Evolutionary conservation across 75 land plant genomes (phyloP), one percentile per base, ranked within the genome.

Genomic region (Picea sitchensis): DNA sequence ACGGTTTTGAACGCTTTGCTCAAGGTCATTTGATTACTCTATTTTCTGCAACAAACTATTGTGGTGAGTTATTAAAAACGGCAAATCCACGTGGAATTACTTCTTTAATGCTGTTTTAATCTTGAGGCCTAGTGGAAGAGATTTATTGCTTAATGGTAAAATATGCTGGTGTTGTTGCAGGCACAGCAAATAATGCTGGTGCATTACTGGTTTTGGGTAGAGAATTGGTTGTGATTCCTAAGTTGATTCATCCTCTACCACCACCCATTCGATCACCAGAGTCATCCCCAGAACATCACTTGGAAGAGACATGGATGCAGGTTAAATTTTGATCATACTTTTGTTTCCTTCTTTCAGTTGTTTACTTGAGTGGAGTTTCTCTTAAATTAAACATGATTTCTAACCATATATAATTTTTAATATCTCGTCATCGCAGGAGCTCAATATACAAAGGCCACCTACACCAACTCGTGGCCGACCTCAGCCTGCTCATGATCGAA

Each of bases 121-220:
- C 44, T 26, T 56, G 73, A 41, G 30, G 34, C 26, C 13, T 4
- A 61, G 13, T 34, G 65, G 8, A 74, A 34, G 6, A 5, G 14
- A 59, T 64, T 20, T 58, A 30, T n/a, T n/a, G 30, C 31, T 38
- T 7, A 31, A 23, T 56, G 20, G 34, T 47, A 75, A 75, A 56
- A n/a, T 57, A 30, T 31, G 59, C 58, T 58, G 76, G 31, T 57
- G 12, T 75, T 56, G 4, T 31, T 75, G 21, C 73, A 89, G 91
- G 91, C 34, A 87, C 91, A 23, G 91, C 91, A 73, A 89, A 89
- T 71, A 89, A 89, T 83, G 91, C 91, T 58, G 91, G 91, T 26
- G 90, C 90, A 23, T 77, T 89, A 72, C 85, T 89, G 23, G 91
- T 89, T 18, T 58, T 89, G 64, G 91, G 91, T 23, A 79, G 91